Percentiles rank a stretch among this genome's conserved stretches.
Conservation (phyloP, 2,329 filamentous ascomycete species). For the Monosporascus sp. region DNA sequence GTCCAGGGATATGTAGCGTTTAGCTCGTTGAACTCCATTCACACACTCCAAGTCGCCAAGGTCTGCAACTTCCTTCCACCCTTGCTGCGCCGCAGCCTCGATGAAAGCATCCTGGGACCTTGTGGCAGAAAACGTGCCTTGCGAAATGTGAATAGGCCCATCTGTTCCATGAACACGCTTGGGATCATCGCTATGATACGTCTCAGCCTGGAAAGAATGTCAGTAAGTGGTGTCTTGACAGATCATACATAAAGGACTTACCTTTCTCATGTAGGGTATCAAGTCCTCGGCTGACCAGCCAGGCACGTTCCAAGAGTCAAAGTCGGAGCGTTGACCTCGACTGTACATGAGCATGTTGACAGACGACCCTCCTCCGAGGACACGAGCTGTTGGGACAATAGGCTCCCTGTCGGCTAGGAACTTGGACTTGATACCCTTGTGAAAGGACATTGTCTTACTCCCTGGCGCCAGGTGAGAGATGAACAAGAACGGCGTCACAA, state of each 20-base stretch:
- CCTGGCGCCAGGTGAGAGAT: not conserved
- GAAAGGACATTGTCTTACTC: not conserved
- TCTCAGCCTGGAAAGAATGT: not conserved
- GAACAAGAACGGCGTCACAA: not conserved
- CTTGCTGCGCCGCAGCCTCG: slow-evolving; percentile 36
- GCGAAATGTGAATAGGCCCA: slow-evolving; percentile 44
- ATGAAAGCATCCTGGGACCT: slow-evolving; percentile 39
- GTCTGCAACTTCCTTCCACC: slow-evolving; percentile 42
- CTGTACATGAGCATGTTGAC: slow-evolving; percentile 37
- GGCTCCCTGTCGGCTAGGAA: slow-evolving; percentile 38
- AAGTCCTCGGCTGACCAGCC: slow-evolving; percentile 24
- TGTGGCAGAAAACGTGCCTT: slow-evolving; percentile 36
- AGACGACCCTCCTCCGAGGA: slow-evolving; percentile 35
- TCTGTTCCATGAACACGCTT: slow-evolving; percentile 39
- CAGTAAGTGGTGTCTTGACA: not conserved
- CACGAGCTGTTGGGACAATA: slow-evolving; percentile 25
- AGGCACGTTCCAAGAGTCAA: slow-evolving; percentile 7
- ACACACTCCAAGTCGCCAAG: slow-evolving; percentile 37
- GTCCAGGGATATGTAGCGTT: not conserved
- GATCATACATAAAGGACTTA: slow-evolving; percentile 12
- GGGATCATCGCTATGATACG: slow-evolving; percentile 19
- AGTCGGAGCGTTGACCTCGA: slow-evolving; percentile 18
- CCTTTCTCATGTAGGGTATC: slow-evolving; percentile 45
- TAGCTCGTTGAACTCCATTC: slow-evolving; percentile 20
- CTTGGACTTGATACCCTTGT: not conserved